Conservation (phyloP, 1,284 basidiomycete genomes). For the Boletus calvinii region DNA sequence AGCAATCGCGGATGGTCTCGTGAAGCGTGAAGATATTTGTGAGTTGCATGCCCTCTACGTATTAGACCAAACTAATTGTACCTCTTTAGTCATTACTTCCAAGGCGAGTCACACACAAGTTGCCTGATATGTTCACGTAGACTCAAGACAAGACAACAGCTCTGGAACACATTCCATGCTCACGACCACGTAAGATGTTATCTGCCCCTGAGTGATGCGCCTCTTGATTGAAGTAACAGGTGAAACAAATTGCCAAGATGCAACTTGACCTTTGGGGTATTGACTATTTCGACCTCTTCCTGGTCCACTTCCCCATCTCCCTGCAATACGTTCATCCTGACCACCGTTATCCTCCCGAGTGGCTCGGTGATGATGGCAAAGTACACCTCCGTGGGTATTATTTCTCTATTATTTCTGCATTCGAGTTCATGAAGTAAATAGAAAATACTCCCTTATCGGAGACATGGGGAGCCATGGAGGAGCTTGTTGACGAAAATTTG, state of each 20-base stretch:
- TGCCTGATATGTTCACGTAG: not conserved
- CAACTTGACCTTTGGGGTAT: slow-evolving; percentile 77
- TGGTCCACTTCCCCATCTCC: slow-evolving; percentile 79
- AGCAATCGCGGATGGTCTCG: slow-evolving; percentile 73
- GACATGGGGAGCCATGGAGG: slow-evolving; percentile 77
- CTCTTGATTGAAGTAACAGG: slow-evolving; percentile 36
- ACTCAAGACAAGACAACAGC: slow-evolving; percentile 37
- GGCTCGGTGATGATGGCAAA: slow-evolving; percentile 66
- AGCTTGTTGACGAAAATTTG: slow-evolving; percentile 66
- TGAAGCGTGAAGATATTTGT: slow-evolving; percentile 78
- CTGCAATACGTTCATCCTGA: slow-evolving; percentile 73
- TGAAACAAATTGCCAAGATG: slow-evolving; percentile 51
- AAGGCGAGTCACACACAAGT: slow-evolving; percentile 42
- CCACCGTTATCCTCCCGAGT: slow-evolving; percentile 78
- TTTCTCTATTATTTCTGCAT: slow-evolving; percentile 4
- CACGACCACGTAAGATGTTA: slow-evolving; percentile 56
- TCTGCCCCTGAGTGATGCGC: not conserved
- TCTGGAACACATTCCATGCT: slow-evolving; percentile 83
- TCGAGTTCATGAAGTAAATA: slow-evolving; percentile 22
- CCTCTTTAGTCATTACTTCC: slow-evolving; percentile 60
- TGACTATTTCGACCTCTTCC: slow-evolving; percentile 75
- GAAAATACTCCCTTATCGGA: slow-evolving; percentile 70
- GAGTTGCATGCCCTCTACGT: slow-evolving; percentile 37
- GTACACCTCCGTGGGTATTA: slow-evolving; percentile 52
- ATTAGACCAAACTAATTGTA: slow-evolving; percentile 4